Evolutionary conservation across 208 protist species (phyloP).

Genomic region (Trypanosoma theileri): DNA sequence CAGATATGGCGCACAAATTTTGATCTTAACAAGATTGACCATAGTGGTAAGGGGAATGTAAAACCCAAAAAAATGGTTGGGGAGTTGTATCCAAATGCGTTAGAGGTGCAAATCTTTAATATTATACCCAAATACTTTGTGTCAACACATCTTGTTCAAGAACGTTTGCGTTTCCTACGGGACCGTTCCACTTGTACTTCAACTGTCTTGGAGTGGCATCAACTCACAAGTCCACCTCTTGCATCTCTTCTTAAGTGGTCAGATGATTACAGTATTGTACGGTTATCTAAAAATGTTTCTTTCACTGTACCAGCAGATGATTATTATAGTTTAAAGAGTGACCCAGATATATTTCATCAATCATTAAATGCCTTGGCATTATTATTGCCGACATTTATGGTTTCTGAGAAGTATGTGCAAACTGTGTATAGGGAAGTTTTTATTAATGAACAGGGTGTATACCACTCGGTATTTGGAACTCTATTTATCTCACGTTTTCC

Average conservation of each 20-base stretch:
- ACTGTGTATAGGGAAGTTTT: conserved; percentile 17
- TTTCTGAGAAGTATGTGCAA: conserved; percentile 7
- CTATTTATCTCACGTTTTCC: conserved; percentile 36
- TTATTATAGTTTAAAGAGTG: conserved; percentile 13
- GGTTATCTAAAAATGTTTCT: conserved; percentile 3
- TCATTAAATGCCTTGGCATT: conserved; percentile 22
- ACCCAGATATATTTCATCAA: conserved; percentile 18
- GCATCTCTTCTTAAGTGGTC: conserved; percentile 25
- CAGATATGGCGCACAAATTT: not conserved
- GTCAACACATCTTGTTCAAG: conserved; percentile 9
- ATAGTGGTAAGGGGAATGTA: not conserved
- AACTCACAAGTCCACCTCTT: conserved; percentile 12
- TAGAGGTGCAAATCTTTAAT: conserved; percentile 8
- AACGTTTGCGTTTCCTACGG: not conserved
- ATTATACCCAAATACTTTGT: conserved; percentile 30
- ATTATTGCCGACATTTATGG: conserved; percentile 24
- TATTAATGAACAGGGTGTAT: conserved; percentile 3
- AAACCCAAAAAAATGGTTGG: not conserved
- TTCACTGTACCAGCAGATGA: conserved; percentile 1
- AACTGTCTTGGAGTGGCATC: conserved; percentile 13
- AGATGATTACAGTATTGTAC: conserved; percentile 15
- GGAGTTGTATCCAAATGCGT: not conserved
- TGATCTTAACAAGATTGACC: not conserved
- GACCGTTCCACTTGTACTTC: not conserved
- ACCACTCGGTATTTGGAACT: conserved; percentile 3